Base-by-base conservation (phyloP, 2,329 filamentous ascomycete genomes). In the Orbilia ellipsospora region DNA sequence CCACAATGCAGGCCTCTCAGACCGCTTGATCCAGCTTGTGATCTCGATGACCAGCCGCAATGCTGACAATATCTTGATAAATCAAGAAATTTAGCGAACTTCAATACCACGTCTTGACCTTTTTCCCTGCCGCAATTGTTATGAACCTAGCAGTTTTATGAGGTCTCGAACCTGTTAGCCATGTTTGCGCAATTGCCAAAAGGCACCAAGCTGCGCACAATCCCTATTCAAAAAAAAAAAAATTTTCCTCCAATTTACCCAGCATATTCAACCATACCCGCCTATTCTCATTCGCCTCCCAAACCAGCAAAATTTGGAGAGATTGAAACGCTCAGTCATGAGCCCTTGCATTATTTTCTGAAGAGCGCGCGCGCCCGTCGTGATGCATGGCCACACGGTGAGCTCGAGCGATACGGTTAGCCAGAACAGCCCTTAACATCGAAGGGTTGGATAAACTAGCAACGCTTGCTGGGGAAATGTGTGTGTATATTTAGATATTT, bases 261-360 rank as follows among this genome's bases (percentile, higher is more conserved):
- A 65, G 52, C 40, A 15, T 54, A 72, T 72, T 72, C 67, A 72
- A 72, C 67, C 67, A 59, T 63, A 65, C 64, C 64, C 67, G 67
- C 67, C 67, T 72, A 72, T 72, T 57, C n/a, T 64, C 60, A 44
- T 44, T 65, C 67, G 60, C 67, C 67, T 72, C 67, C 59, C 52
- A 50, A 62, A 55, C n/a, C 26, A 55, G 18, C 55, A 16, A 65
- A 55, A 64, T 55, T 23, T 16, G 18, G 20, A 56, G 50, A 65
- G 26, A 51, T 23, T 51, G 52, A 66, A 68, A 52, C 45, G 36
- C 56, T 68, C 57, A 55, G 20, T 23, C 23, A 23, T 23, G 55
- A 62, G 48, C n/a, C 18, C 40, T 18, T 13, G 16, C 18, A 18
- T 52, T 48, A 7, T 12, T 18, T 44, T 45, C 13, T 31, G 26